Percentiles rank a stretch among this genome's conserved stretches.
phyloP scores from a whole-genome alignment of 257 asterid genomes.

The Rubia yunnanensis region DNA sequence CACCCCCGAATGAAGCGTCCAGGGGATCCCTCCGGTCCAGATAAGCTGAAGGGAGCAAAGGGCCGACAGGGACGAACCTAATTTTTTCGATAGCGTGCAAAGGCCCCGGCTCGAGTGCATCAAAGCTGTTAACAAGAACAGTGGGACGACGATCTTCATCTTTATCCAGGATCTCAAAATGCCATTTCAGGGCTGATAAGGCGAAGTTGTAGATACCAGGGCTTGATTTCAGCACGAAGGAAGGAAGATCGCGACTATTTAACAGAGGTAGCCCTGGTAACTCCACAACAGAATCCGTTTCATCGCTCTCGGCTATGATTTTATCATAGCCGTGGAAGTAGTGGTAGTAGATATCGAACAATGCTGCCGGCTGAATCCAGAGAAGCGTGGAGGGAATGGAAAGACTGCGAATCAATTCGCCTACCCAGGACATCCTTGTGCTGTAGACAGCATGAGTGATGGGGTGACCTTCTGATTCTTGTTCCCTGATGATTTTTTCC shows the following conservation, averaged over 20 bases:
- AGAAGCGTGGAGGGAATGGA: constrained; percentile 45
- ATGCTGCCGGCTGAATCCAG: constrained; percentile 63
- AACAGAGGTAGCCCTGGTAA: constrained; percentile 44
- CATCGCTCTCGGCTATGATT: constrained; percentile 5
- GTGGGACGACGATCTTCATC: constrained; percentile 22
- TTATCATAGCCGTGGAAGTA: constrained; percentile 44
- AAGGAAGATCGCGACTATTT: constrained; percentile 41
- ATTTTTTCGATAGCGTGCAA: constrained; percentile 19
- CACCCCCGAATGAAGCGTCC: constrained; percentile 32
- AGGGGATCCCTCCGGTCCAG: constrained; percentile 26
- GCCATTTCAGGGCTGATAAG: constrained; percentile 30
- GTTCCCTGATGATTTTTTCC: constrained; percentile 12
- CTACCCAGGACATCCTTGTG: constrained; percentile 47
- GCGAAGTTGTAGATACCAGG: constrained; percentile 9
- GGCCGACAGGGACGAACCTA: constrained; percentile 34
- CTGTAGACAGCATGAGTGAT: constrained; percentile 40
- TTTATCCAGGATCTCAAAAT: constrained; percentile 25
- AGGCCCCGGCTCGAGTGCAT: constrained; percentile 30
- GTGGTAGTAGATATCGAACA: constrained; percentile 35
- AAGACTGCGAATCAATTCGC: constrained; percentile 39
- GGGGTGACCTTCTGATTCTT: constrained; percentile 31
- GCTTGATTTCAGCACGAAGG: constrained; percentile 29
- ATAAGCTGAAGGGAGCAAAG: constrained; percentile 40
- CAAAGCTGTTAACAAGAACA: constrained; percentile 39
- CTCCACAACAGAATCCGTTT: constrained; percentile 11